Evolutionary conservation across 1,284 basidiomycete genomes (phyloP), one percentile per base, ranked within the genome.

Genomic region (Ceratobasidium sp.): DNA sequence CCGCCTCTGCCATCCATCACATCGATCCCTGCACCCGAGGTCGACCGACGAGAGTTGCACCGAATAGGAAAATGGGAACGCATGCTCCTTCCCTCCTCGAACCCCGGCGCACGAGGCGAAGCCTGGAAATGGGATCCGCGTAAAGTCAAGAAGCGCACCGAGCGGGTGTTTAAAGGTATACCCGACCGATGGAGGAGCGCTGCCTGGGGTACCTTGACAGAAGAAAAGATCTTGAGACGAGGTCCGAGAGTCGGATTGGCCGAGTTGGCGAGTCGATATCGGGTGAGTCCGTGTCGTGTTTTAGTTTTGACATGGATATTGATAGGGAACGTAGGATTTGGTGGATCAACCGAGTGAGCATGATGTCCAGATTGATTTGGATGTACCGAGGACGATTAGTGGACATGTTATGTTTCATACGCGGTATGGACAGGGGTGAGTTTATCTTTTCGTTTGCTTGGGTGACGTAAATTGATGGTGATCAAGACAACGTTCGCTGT

Each of bases 321-420:
- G 45, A 50, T 30, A 28, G 14, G 21, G 6, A 61, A 70, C 64
- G 9, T 72, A 84, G 81, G 85, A 88, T 50, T 85, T 85, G 9
- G 80, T 95, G 73, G 92, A 94, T 58, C 87, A 87, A 74, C 91
- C 95, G 12, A 96, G 93, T 57, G 86, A 84, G 6, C 96, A 94
- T 80, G 97, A 99, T 79, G 90, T 98, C 28, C 97, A 99, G 83
- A 99, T 99, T 77, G 97, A 99, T 82, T 84, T 99, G 76, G 97
- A 99, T 78, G 96, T 99, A 0, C 97, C 97, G 3, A 84, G 97
- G 77, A 99, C 97, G 10, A 98, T 98, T 76, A 93, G 90, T 74
- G 96, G 96, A 0, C 96, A 99, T 82, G 86, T 97, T 69, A 87
- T 96, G 82, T 99, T 99, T 80, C 89, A 91, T 77, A 99, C 97